Conservation (phyloP, 345 rosid genomes). For the Euphorbia tirucalli region DNA sequence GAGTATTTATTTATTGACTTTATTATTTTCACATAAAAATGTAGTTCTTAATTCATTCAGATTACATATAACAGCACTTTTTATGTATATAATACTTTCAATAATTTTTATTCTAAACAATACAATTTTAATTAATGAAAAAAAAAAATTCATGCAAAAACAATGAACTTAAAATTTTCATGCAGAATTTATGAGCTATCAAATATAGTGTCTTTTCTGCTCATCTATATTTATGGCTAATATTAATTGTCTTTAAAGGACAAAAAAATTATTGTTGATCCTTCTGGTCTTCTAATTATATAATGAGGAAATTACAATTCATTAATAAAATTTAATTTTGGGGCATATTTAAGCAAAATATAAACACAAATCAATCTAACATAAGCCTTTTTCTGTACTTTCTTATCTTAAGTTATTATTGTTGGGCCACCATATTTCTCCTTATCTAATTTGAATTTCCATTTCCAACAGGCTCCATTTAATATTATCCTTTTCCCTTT, state of each 20-base stretch:
- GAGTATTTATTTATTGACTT: too few species aligned
- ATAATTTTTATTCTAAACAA: too few species aligned
- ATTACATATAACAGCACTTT: too few species aligned
- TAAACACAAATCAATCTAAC: too few species aligned
- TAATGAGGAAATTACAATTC: too few species aligned
- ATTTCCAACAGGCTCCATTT: background rate
- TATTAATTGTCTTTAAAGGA: background rate
- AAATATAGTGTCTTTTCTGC: background rate
- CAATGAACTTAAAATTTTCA: constrained; percentile 3
- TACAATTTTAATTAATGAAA: too few species aligned
- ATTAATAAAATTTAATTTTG: background rate
- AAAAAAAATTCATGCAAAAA: constrained; percentile 8
- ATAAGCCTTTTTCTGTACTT: background rate
- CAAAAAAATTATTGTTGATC: background rate
- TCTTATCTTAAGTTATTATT: background rate
- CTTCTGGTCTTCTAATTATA: background rate
- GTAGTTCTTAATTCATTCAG: too few species aligned
- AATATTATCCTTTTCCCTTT: background rate
- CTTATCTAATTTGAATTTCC: background rate
- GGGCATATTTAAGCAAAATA: background rate
- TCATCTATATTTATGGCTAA: background rate
- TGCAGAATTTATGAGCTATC: constrained; percentile 11
- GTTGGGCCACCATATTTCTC: constrained; percentile 5
- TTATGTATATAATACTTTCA: too few species aligned
- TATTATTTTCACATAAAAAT: too few species aligned